A percentile compares a stretch with the other conserved stretches of the same genome.
Conservation (phyloP, 768 basidiomycete species). For the Collybia sordida region DNA sequence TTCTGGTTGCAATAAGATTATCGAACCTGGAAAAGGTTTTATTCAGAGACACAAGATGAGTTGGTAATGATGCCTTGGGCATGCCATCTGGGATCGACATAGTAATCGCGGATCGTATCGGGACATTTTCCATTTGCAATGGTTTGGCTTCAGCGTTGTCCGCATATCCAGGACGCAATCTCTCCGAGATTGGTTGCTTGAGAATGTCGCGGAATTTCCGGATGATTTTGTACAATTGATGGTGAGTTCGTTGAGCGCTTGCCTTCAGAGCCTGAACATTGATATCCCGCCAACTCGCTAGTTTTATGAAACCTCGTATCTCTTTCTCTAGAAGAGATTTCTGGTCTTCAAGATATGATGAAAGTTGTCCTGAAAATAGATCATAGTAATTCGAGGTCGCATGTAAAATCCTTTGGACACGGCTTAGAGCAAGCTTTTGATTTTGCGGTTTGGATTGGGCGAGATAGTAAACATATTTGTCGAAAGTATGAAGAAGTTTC, state of each 20-base stretch:
- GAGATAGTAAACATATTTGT: slow-evolving; percentile 42
- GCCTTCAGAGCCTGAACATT: slow-evolving; percentile 92
- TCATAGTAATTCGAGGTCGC: slow-evolving; percentile 61
- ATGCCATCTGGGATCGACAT: slow-evolving; percentile 13
- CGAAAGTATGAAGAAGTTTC: slow-evolving; percentile 68
- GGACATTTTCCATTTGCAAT: slow-evolving; percentile 4
- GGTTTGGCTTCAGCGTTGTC: slow-evolving; percentile 33
- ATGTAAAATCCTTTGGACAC: slow-evolving; percentile 58
- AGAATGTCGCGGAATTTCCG: slow-evolving; percentile 90
- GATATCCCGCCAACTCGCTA: slow-evolving; percentile 98
- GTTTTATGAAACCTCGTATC: slow-evolving; percentile 81
- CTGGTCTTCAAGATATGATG: slow-evolving; percentile 51
- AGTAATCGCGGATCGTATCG: background rate
- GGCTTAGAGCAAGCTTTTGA: slow-evolving; percentile 36
- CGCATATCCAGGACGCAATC: slow-evolving; percentile 35
- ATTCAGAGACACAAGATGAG: slow-evolving; percentile 47
- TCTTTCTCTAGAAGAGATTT: slow-evolving; percentile 72
- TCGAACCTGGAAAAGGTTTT: slow-evolving; percentile 53
- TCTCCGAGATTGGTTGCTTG: slow-evolving; percentile 61
- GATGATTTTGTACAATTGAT: slow-evolving; percentile 85
- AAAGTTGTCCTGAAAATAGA: slow-evolving; percentile 54
- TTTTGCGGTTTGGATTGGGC: slow-evolving; percentile 24
- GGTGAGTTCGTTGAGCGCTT: slow-evolving; percentile 88
- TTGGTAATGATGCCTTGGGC: slow-evolving; percentile 12
- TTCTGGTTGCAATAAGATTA: slow-evolving; percentile 37